Conservation (phyloP, 108 stramenopile genomes). For the Schizochytrium sp. region DNA sequence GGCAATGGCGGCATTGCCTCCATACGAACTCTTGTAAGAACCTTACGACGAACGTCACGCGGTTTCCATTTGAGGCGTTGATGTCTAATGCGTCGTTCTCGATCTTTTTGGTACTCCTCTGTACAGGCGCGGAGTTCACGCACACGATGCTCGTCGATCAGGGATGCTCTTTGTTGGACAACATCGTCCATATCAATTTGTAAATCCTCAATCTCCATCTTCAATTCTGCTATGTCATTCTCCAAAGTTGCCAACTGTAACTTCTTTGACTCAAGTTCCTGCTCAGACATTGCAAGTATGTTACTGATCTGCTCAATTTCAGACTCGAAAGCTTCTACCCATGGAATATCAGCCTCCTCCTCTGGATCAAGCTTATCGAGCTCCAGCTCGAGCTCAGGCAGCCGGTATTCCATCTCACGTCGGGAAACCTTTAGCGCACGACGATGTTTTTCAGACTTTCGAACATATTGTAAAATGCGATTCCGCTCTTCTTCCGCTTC, state of each 20-base stretch:
- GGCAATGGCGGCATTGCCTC: conserved; percentile 2
- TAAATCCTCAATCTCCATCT: conserved; percentile 46
- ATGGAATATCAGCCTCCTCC: conserved; percentile 10
- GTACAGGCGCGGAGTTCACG: conserved; percentile 36
- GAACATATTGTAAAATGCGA: neutral
- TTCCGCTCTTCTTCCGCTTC: conserved; percentile 17
- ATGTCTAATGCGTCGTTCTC: neutral
- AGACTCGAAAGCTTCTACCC: conserved; percentile 41
- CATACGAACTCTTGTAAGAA: neutral
- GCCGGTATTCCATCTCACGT: conserved; percentile 23
- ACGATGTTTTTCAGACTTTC: conserved; percentile 1
- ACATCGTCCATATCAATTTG: conserved; percentile 28
- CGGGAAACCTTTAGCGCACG: neutral
- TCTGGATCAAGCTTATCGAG: conserved; percentile 22
- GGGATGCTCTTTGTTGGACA: neutral
- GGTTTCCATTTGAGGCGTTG: neutral
- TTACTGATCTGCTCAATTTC: conserved; percentile 43
- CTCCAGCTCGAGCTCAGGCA: conserved; percentile 56
- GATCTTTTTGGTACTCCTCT: neutral
- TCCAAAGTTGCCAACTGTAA: neutral
- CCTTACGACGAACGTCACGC: conserved; percentile 19
- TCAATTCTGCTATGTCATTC: neutral
- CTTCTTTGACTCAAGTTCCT: conserved; percentile 46
- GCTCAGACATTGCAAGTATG: conserved; percentile 29
- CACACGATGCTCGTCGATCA: conserved; percentile 28